Percentiles rank a stretch among this genome's conserved stretches.
Conservation (phyloP, 331 rosid genomes). For the Acacia concinna region DNA sequence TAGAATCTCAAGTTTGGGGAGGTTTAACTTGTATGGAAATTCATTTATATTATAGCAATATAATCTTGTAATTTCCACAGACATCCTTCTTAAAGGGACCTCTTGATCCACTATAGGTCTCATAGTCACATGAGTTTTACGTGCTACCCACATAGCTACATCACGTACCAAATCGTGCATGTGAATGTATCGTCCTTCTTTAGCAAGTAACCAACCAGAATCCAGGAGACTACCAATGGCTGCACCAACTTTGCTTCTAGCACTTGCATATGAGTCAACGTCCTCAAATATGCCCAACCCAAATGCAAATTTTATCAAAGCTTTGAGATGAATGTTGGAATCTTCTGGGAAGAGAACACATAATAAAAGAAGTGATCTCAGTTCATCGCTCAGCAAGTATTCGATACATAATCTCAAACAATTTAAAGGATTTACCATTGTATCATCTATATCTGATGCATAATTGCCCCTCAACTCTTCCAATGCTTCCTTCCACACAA, state of each 20-base stretch:
- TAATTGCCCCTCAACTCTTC: neutral
- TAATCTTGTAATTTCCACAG: neutral
- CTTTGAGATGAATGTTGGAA: neutral
- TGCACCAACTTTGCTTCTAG: neutral
- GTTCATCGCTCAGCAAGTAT: neutral
- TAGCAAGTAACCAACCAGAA: neutral
- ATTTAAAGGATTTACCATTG: neutral
- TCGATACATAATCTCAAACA: neutral
- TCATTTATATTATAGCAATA: neutral
- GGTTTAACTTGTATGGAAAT: neutral
- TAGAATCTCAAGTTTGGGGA: constrained; percentile 14
- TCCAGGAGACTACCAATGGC: neutral
- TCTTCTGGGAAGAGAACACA: neutral
- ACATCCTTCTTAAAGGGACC: neutral
- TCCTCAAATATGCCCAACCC: neutral
- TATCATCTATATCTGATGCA: neutral
- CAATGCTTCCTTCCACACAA: constrained; percentile 3
- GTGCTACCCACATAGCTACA: neutral
- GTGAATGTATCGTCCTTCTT: neutral
- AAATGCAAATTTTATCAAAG: neutral
- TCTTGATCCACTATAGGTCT: neutral
- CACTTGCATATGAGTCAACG: neutral
- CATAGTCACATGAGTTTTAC: neutral
- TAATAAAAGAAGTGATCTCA: neutral
- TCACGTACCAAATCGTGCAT: neutral